These are phyloP conservation scores for Erythrobasidium hasegawianum DNA, from an alignment of 1,284 basidiomycete genomes.

Conservation along the genomic window DNA sequence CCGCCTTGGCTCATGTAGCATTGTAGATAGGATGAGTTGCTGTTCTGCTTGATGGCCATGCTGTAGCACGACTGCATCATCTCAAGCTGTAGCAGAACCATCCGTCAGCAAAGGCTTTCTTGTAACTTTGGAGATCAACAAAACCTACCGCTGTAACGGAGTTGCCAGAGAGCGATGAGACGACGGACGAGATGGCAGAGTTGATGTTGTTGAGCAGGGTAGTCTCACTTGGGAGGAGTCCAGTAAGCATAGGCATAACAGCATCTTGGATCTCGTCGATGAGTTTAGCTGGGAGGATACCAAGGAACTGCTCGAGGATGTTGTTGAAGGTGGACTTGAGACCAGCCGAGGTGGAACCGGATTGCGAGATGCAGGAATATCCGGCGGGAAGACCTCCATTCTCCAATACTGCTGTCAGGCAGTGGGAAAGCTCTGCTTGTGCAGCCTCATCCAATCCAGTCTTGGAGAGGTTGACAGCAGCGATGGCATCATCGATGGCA, in stretches of 20 bases:
- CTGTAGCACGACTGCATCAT: conserved; percentile 39
- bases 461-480: conserved; percentile 39
- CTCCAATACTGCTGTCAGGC: conserved; percentile 38
- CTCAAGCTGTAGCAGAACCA: conserved; percentile 1
- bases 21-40: conserved; percentile 40
- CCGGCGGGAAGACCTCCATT: conserved; percentile 41
- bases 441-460: conserved; percentile 34
- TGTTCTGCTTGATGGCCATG: conserved; percentile 37
- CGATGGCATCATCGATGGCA: conserved; percentile 41
- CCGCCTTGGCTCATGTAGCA: conserved; percentile 40
- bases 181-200: conserved; percentile 40
- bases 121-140: neutral
- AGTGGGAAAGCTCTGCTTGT: conserved; percentile 37
- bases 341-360: conserved; percentile 36
- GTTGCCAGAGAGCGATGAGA: conserved; percentile 39
- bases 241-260: conserved; percentile 39
- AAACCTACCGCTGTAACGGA: conserved; percentile 39
- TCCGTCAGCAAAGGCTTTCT: neutral
- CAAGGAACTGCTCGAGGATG: conserved; percentile 43
- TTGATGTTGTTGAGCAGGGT: conserved; percentile 41
- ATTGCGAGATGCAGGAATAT: conserved; percentile 40
- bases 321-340: conserved; percentile 40
- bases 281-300: conserved; percentile 43
- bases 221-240: conserved; percentile 38
- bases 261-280: conserved; percentile 40